Percentiles rank a stretch among this genome's conserved stretches.
phyloP scores from a whole-genome alignment of 306 rosid genomes.

The Ormosia semicastrata region DNA sequence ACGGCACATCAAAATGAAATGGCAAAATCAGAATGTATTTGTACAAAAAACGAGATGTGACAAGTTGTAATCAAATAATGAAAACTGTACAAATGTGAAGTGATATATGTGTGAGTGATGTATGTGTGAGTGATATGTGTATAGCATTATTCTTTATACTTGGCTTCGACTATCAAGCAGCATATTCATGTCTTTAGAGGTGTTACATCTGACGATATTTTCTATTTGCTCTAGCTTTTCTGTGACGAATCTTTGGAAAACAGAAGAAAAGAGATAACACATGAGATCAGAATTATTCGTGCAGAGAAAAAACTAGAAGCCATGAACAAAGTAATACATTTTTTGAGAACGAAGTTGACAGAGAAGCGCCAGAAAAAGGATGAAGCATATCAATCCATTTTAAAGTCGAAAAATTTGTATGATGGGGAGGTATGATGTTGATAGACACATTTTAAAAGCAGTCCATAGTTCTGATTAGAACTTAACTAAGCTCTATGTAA shows the following conservation, averaged over 20 bases:
- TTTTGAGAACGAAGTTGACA: background rate
- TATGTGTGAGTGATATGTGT: no score
- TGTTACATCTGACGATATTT: background rate
- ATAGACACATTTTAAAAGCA: background rate
- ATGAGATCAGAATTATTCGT: background rate
- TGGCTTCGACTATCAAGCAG: background rate
- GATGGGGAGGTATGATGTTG: constrained; percentile 8
- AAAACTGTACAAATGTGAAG: no score
- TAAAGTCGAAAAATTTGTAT: background rate
- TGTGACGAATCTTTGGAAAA: background rate
- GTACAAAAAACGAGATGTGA: no score
- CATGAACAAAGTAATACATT: background rate
- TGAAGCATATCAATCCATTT: constrained; percentile 24
- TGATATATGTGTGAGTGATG: no score
- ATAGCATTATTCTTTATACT: no score
- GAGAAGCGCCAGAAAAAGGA: background rate
- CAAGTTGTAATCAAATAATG: no score
- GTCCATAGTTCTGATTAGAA: background rate
- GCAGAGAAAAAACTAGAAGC: background rate
- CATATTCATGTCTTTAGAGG: background rate
- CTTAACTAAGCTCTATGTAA: background rate
- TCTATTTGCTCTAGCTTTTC: background rate
- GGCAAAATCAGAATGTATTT: no score
- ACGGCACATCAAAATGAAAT: no score
- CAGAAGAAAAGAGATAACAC: background rate